Evolutionary conservation across 2,329 filamentous ascomycete genomes (phyloP).

Genomic region (Pseudopyricularia cyperi): DNA sequence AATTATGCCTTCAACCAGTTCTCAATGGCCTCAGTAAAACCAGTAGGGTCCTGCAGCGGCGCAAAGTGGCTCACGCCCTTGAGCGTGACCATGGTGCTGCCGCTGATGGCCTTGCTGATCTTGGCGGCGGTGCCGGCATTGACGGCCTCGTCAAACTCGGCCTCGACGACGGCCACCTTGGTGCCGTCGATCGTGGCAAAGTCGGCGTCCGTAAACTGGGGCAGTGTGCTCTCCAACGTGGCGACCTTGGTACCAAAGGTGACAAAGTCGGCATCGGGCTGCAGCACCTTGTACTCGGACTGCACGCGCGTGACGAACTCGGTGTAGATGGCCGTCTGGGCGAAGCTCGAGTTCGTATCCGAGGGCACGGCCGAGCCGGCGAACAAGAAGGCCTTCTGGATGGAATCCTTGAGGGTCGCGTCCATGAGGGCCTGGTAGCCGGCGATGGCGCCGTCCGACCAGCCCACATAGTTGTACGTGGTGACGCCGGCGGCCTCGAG

Average conservation of each 20-base stretch:
- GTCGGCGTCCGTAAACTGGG: conserved; percentile 11
- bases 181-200: conserved; percentile 13
- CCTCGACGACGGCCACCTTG: conserved; percentile 15
- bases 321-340: conserved; percentile 17
- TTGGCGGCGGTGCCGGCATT: conserved; percentile 20
- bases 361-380: conserved; percentile 17
- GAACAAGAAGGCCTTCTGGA: conserved; percentile 26
- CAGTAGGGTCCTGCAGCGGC: conserved; percentile 24
- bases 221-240: conserved; percentile 17
- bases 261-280: conserved; percentile 21
- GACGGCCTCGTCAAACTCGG: conserved; percentile 23
- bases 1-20: conserved; percentile 11
- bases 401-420: conserved; percentile 14
- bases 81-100: conserved; percentile 21
- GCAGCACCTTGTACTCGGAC: conserved; percentile 20
- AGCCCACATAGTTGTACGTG: conserved; percentile 22
- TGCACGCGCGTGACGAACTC: conserved; percentile 20
- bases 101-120: conserved; percentile 21
- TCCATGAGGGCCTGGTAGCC: conserved; percentile 22
- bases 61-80: conserved; percentile 27
- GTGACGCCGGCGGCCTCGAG: conserved; percentile 16
- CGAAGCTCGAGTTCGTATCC: conserved; percentile 22
- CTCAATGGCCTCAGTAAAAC: conserved; percentile 18
- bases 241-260: conserved; percentile 17
- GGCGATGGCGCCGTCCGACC: conserved; percentile 26